Percentiles rank a stretch among this genome's conserved stretches.
These are phyloP conservation scores for Hibiscus syriacus DNA, from an alignment of 345 rosid genomes.

Conservation along the genomic window DNA sequence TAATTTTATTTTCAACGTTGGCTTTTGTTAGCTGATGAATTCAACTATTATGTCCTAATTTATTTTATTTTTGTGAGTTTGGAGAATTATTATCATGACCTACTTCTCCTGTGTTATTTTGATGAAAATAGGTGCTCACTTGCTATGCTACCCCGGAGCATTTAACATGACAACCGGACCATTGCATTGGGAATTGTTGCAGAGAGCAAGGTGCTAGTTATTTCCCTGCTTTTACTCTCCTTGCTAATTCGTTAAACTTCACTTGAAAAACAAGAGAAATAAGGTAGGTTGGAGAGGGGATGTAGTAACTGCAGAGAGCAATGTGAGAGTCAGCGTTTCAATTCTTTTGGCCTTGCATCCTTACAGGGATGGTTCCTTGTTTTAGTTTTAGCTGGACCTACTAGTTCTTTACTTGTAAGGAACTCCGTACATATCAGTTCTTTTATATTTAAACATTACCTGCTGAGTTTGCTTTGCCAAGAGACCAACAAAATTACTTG, in stretches of 20 bases:
- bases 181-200: slow-evolving; percentile 83
- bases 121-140: slow-evolving; percentile 69
- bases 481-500: not conserved
- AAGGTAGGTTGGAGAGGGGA: not conserved
- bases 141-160: slow-evolving; percentile 93
- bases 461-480: not conserved
- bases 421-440: not conserved
- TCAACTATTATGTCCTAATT: not conserved
- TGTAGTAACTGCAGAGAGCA: not conserved
- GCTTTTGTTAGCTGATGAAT: not conserved
- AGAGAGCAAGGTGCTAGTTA: slow-evolving; percentile 67
- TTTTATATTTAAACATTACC: not conserved
- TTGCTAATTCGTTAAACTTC: not conserved
- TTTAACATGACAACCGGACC: slow-evolving; percentile 98
- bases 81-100: not conserved
- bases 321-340: too few species aligned
- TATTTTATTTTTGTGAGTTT: not conserved
- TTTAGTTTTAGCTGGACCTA: too few species aligned
- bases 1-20: not conserved
- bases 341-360: too few species aligned
- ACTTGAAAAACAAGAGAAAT: not conserved
- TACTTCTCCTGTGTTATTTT: not conserved
- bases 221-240: not conserved
- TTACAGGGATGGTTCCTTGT: too few species aligned
- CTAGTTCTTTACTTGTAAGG: not conserved